Percentiles rank a stretch among this genome's conserved stretches.
These are phyloP conservation scores for Davidsoniella neocaledoniae DNA, from an alignment of 2,329 filamentous ascomycete genomes.

Conservation along the genomic window DNA sequence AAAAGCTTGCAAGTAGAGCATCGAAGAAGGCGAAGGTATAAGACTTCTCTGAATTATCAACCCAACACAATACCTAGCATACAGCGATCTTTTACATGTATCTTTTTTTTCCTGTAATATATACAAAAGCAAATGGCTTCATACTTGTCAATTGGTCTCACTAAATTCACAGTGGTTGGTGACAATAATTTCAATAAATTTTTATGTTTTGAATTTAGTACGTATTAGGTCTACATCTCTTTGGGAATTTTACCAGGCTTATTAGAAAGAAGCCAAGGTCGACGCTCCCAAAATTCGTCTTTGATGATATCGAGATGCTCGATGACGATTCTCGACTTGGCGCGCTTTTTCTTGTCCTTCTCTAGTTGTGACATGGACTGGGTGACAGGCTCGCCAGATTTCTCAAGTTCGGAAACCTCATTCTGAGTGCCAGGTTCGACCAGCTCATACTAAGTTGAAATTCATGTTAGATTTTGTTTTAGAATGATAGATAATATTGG, in stretches of 20 bases:
- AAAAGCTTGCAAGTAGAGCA: conserved; percentile 15
- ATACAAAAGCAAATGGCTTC: not conserved
- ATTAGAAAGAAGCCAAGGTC: conserved; percentile 70
- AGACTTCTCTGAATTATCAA: not conserved
- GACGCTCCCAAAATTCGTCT: conserved; percentile 78
- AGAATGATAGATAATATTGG: not conserved
- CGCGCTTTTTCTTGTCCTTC: conserved; percentile 62
- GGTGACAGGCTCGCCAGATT: conserved; percentile 31
- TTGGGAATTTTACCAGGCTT: conserved; percentile 56
- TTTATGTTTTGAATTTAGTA: not conserved
- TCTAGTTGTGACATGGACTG: conserved; percentile 68
- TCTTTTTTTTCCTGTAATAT: not conserved
- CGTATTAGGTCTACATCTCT: conserved; percentile 24
- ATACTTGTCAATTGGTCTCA: not conserved
- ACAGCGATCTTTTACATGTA: not conserved
- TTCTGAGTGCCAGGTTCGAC: conserved; percentile 40
- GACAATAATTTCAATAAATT: not conserved
- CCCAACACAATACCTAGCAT: not conserved
- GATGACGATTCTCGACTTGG: conserved; percentile 65
- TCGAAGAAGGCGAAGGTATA: conserved; percentile 14
- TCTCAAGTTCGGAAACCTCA: conserved; percentile 29
- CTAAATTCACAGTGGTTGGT: not conserved
- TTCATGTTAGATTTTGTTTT: not conserved
- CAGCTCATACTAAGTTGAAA: conserved; percentile 43
- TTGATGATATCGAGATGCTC: conserved; percentile 90